A percentile compares a stretch with the other conserved stretches of the same genome.
Evolutionary conservation across 345 rosid species (phyloP).

Genomic region (Erysimum cheiranthoides): DNA sequence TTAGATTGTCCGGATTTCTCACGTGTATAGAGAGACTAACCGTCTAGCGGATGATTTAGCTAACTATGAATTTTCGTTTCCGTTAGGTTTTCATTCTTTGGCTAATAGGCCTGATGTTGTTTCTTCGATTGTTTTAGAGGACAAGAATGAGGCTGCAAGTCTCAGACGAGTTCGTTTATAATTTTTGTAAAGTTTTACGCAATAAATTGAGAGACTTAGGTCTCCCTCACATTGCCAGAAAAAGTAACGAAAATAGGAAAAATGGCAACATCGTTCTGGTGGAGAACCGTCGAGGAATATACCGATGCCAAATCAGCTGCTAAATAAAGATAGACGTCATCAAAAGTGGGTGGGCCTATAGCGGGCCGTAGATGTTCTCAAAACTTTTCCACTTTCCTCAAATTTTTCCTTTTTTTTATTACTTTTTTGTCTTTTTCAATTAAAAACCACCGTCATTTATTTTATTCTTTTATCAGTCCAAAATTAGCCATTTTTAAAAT

Average conservation of each 20-base stretch:
- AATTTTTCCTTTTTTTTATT: background rate
- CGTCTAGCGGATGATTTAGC: no score
- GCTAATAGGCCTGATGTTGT: no score
- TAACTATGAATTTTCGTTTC: no score
- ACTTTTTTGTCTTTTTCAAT: background rate
- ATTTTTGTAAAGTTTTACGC: no score
- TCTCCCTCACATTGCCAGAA: no score
- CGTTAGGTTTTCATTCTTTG: no score
- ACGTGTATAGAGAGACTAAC: no score
- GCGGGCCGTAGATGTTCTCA: constrained; percentile 25
- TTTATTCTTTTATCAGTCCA: background rate
- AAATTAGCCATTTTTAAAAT: background rate
- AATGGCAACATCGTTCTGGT: constrained; percentile 17
- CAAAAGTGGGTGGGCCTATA: constrained; percentile 27
- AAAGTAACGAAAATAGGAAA: background rate
- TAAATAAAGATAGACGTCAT: constrained; percentile 19
- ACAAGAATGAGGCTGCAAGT: no score
- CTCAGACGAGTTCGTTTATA: no score
- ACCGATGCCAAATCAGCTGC: constrained; percentile 33
- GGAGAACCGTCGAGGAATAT: constrained; percentile 36
- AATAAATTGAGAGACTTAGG: no score
- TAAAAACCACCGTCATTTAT: background rate
- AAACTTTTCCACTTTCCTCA: constrained; percentile 10
- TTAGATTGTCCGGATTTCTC: no score
- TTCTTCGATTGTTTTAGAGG: no score